phyloP scores from a whole-genome alignment of 208 protist species.

The Leptomonas pyrrhocoris region DNA sequence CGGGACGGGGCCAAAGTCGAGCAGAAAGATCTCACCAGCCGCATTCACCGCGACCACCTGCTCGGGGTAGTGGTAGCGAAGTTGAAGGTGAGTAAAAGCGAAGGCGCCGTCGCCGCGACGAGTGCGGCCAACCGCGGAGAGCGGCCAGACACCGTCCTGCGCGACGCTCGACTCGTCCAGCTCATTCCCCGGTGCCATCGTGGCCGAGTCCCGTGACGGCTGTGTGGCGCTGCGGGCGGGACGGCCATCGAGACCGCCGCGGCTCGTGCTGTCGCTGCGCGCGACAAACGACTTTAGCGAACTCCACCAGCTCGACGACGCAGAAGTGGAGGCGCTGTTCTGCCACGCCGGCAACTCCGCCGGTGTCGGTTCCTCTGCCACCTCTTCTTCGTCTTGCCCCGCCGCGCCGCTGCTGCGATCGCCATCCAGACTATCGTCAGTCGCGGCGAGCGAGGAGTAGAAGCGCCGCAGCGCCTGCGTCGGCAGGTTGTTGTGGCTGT shows the following conservation, averaged over 20 bases:
- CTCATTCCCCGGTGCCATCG: not conserved
- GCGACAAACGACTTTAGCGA: constrained; percentile 39
- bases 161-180: not conserved
- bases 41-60: constrained; percentile 59
- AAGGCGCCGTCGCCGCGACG: constrained; percentile 11
- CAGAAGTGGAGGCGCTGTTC: not conserved
- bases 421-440: not conserved
- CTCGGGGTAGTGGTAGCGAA: constrained; percentile 45
- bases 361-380: constrained; percentile 2
- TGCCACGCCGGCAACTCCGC: constrained; percentile 10
- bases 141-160: constrained; percentile 18
- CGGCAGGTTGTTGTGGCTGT: constrained; percentile 28
- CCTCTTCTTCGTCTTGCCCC: not conserved
- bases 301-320: constrained; percentile 4
- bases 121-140: constrained; percentile 4
- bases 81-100: constrained; percentile 56
- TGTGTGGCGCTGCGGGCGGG: not conserved
- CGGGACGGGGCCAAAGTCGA: constrained; percentile 41
- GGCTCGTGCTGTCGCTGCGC: not conserved
- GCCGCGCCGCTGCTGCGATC: not conserved
- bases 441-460: not conserved
- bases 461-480: not conserved
- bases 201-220: not conserved
- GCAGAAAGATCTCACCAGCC: constrained; percentile 58
- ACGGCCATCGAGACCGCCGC: not conserved